Evolutionary conservation across 108 stramenopile genomes (phyloP), one percentile per base, ranked within the genome.

Genomic region (Mediolabrus comicus): DNA sequence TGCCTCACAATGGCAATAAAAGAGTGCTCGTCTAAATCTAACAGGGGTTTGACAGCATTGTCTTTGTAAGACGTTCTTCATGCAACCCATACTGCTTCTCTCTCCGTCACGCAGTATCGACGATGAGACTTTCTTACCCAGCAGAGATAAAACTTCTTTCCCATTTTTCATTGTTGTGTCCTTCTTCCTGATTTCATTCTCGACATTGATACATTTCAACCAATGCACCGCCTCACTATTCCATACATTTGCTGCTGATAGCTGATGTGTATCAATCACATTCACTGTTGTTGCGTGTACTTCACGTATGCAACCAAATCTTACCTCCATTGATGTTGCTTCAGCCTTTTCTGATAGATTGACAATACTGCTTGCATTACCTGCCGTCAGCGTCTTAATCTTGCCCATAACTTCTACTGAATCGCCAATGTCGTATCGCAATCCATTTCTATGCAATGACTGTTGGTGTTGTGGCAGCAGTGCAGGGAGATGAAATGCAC

Each of bases 1-100:
- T 29, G 87, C 89, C 17, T 79, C 75, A 55, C 92, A 93, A 30
- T 90, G 88, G 49, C 92, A 93, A 53, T 93, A 93, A 19, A 93
- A 69, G 30, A 93, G 86, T 13, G 51, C 59, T 24, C 53, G 57
- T 53, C 89, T 83, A 87, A 91, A 91, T 14, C 84, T 60, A 14
- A 68, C 63, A 72, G 85, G 86, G 7, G 79, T 79, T 53, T 77
- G 66, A 3, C 74, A 70, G 39, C 76, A 75, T 61, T 63, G 41
- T 29, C 71, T 67, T 22, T 53, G 24, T 35, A 72, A 52, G 16
- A 67, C 34, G 27, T 58, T 64, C 41, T 31, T 63, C 46, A 38
- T 68, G 25, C 30, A 35, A 3, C 14, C 34, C 22, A 33, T 41
- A 11, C 29, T 69, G 19, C 55, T 59, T 26, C 39, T 17, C 31